Evolutionary conservation across 805 yeast genomes (phyloP).

Genomic region (Monosporozyma aquatica): DNA sequence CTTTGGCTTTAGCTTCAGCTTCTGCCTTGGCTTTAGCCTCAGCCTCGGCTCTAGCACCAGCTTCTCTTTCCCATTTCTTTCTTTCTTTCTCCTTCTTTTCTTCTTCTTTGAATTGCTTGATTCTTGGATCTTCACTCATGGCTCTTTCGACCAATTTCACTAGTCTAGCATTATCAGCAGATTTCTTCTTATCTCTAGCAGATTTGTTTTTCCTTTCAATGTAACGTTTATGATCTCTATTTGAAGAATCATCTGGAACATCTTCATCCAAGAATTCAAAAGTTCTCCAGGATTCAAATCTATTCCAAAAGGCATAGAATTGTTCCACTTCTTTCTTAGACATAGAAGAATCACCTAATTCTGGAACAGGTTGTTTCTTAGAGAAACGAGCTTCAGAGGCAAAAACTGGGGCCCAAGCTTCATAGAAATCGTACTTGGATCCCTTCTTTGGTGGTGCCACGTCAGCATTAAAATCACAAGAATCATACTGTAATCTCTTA

Average conservation of each 20-base stretch:
- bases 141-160: constrained; percentile 84
- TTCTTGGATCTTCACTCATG: constrained; percentile 86
- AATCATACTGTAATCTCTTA: constrained; percentile 90
- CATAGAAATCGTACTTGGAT: constrained; percentile 70
- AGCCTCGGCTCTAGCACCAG: constrained; percentile 94
- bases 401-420: constrained; percentile 88
- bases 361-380: constrained; percentile 81
- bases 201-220: constrained; percentile 95
- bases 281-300: constrained; percentile 95
- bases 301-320: constrained; percentile 87
- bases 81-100: constrained; percentile 92
- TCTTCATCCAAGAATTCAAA: constrained; percentile 98
- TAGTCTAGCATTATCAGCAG: constrained; percentile 89
- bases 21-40: constrained; percentile 83
- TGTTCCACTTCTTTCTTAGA: constrained; percentile 73
- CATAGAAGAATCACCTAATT: constrained; percentile 58
- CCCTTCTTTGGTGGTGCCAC: constrained; percentile 75
- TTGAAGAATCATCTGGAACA: constrained; percentile 97
- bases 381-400: constrained; percentile 88
- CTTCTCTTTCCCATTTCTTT: constrained; percentile 96
- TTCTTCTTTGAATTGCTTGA: constrained; percentile 82
- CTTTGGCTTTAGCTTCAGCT: constrained; percentile 75
- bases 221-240: constrained; percentile 98
- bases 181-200: constrained; percentile 94
- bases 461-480: constrained; percentile 84